phyloP scores from a whole-genome alignment of 805 yeast species.

The Candida nemodendra region DNA sequence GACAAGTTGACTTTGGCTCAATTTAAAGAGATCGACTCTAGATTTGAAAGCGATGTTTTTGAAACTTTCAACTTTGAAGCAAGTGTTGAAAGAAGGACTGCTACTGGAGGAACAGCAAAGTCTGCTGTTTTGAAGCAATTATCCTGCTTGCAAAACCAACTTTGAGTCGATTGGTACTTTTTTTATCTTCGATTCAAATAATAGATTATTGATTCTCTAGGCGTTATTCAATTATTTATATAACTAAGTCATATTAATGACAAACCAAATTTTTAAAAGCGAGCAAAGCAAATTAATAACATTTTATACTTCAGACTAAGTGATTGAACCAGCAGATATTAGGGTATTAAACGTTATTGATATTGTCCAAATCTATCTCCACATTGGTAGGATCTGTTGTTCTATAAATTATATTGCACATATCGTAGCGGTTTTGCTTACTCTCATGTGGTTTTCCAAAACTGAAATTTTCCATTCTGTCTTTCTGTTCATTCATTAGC shows the following conservation, averaged over 20 bases:
- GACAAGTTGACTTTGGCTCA: slow-evolving; percentile 79
- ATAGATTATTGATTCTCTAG: too few species aligned
- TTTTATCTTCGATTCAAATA: too few species aligned
- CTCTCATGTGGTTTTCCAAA: slow-evolving; percentile 5
- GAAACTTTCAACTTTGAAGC: slow-evolving; percentile 89
- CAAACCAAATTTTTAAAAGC: too few species aligned
- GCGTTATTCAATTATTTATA: too few species aligned
- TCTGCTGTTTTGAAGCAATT: slow-evolving; percentile 83
- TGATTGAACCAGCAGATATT: too few species aligned
- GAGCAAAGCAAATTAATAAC: too few species aligned
- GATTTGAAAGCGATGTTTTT: slow-evolving; percentile 79
- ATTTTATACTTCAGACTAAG: too few species aligned
- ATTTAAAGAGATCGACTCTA: slow-evolving; percentile 71
- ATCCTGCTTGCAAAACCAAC: slow-evolving; percentile 28
- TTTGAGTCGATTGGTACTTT: slow-evolving; percentile 3
- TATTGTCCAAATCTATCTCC: slow-evolving; percentile 21
- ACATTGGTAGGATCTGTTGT: slow-evolving; percentile 10
- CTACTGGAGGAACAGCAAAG: slow-evolving; percentile 97
- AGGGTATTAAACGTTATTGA: slow-evolving; percentile 5
- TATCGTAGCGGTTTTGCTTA: background rate
- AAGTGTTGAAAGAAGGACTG: slow-evolving; percentile 94
- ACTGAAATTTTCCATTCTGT: slow-evolving; percentile 14
- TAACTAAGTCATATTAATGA: too few species aligned
- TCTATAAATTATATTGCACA: slow-evolving; percentile 5
- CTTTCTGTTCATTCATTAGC: slow-evolving; percentile 7